Conservation (phyloP, 1,284 basidiomycete species). For the Mycosarcoma mackinlayi region DNA sequence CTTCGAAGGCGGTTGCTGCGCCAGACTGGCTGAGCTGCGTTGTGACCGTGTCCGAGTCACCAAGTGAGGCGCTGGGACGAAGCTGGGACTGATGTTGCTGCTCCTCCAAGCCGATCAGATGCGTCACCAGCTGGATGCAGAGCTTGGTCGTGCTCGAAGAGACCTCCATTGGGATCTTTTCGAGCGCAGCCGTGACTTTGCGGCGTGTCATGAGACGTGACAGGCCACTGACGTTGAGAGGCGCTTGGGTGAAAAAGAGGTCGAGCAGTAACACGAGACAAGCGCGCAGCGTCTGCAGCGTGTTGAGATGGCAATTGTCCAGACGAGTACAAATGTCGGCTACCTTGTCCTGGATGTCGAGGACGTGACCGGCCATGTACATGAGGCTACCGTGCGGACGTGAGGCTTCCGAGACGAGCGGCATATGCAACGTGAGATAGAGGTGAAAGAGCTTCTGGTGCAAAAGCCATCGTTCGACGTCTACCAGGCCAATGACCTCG, state of each 20-base stretch:
- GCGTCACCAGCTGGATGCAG: slow-evolving; percentile 22
- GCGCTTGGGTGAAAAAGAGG: slow-evolving; percentile 28
- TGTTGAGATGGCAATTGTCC: slow-evolving; percentile 27
- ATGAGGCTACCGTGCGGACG: slow-evolving; percentile 40
- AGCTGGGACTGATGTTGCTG: slow-evolving; percentile 21
- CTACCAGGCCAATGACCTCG: slow-evolving; percentile 20
- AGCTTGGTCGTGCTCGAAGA: slow-evolving; percentile 34
- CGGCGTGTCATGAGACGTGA: slow-evolving; percentile 38
- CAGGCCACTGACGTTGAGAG: slow-evolving; percentile 22
- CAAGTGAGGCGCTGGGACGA: background rate
- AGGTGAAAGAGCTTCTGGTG: slow-evolving; percentile 40
- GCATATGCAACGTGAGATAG: slow-evolving; percentile 41
- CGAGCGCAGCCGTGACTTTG: slow-evolving; percentile 31
- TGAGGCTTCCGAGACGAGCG: slow-evolving; percentile 28
- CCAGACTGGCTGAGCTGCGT: background rate
- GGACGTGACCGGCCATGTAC: slow-evolving; percentile 42
- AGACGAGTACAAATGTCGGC: slow-evolving; percentile 14
- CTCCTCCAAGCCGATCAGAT: slow-evolving; percentile 29
- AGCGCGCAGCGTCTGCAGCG: slow-evolving; percentile 35
- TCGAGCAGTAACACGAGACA: slow-evolving; percentile 37
- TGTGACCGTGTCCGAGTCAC: background rate
- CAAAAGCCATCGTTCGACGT: slow-evolving; percentile 42
- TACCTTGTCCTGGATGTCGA: slow-evolving; percentile 45
- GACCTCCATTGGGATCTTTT: slow-evolving; percentile 30
- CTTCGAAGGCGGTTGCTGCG: background rate